Percentiles rank a stretch among this genome's conserved stretches.
These are phyloP conservation scores for Schwanniomyces etchellsii DNA, from an alignment of 1,139 yeast species.

Conservation along the genomic window DNA sequence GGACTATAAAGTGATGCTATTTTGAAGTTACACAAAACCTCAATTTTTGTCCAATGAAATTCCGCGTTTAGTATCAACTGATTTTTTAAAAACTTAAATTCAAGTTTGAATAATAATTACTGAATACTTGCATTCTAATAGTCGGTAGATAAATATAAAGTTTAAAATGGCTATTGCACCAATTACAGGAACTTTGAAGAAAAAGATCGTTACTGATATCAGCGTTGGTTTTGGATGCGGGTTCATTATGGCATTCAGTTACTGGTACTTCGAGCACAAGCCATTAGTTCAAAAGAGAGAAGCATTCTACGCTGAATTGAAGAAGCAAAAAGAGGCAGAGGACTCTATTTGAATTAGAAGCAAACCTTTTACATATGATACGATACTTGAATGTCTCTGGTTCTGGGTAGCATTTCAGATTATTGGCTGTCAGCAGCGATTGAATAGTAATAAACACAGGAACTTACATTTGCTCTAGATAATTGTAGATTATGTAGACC, in stretches of 20 bases:
- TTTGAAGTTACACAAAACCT: conserved; percentile 7
- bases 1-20: not conserved
- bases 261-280: conserved; percentile 53
- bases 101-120: conserved; percentile 1
- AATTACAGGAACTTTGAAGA: conserved; percentile 79
- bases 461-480: no score
- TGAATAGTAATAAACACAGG: no score
- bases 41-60: conserved; percentile 11
- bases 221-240: conserved; percentile 54
- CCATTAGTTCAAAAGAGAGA: conserved; percentile 71
- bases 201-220: conserved; percentile 78
- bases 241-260: conserved; percentile 26
- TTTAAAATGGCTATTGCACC: conserved; percentile 79
- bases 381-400: no score
- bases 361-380: no score
- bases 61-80: conserved; percentile 2
- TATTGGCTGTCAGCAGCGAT: no score
- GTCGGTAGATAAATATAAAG: not conserved
- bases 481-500: no score
- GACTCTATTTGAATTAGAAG: conserved; percentile 22
- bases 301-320: conserved; percentile 72
- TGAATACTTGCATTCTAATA: not conserved
- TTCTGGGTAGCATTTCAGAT: not conserved
- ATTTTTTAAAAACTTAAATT: conserved; percentile 2
- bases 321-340: conserved; percentile 69